Conservation (phyloP, 345 rosid genomes). For the Anastatica hierochuntica region DNA sequence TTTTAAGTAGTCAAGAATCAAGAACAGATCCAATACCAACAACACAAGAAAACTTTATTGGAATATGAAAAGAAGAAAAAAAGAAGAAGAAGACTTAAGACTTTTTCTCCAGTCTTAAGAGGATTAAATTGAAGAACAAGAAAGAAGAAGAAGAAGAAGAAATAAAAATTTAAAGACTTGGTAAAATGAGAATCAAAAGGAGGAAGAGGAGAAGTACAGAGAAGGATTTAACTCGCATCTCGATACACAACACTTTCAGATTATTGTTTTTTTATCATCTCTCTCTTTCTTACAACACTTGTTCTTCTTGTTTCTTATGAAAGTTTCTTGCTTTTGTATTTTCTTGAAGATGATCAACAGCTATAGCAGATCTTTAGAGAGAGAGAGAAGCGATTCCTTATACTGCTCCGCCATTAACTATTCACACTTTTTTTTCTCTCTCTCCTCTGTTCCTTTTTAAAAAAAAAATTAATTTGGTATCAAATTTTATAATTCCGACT, state of each 20-base stretch:
- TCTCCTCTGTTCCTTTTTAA: slow-evolving; percentile 7
- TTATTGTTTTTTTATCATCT: too few species aligned
- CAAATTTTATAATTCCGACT: slow-evolving; percentile 1
- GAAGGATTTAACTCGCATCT: slow-evolving; percentile 64
- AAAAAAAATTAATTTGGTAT: too few species aligned
- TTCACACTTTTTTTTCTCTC: slow-evolving; percentile 22
- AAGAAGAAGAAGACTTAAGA: neutral
- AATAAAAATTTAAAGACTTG: slow-evolving; percentile 28
- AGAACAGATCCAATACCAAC: slow-evolving; percentile 25
- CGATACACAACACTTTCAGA: slow-evolving; percentile 19
- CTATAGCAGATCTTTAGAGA: slow-evolving; percentile 23
- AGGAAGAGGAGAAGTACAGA: slow-evolving; percentile 53
- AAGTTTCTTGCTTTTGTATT: neutral
- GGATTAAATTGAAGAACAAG: neutral
- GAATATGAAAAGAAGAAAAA: neutral
- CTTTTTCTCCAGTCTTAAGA: neutral
- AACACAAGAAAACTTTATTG: slow-evolving; percentile 22
- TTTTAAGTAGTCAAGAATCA: slow-evolving; percentile 1
- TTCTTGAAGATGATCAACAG: too few species aligned
- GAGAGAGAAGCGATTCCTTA: slow-evolving; percentile 28
- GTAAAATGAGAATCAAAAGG: slow-evolving; percentile 64
- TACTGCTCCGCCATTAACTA: slow-evolving; percentile 35
- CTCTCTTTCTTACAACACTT: neutral
- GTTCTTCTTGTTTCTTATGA: neutral
- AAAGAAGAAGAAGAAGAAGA: too few species aligned